Base-by-base conservation (phyloP, 768 basidiomycete species). In the Pilatotrama ljubarskyi region DNA sequence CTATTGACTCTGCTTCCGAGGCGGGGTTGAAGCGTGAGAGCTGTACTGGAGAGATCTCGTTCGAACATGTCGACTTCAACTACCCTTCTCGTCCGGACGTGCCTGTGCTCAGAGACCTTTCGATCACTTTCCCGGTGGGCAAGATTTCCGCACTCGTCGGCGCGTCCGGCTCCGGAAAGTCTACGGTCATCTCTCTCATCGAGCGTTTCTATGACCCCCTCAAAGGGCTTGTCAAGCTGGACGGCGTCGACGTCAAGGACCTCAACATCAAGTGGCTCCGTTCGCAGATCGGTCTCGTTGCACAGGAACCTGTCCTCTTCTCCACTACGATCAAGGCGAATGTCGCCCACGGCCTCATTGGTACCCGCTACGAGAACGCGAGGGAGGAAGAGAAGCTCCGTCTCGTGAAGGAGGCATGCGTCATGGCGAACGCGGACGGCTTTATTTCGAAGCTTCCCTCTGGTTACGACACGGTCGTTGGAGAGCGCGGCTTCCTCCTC, bases 141-240 rank as follows among this genome's bases (percentile, higher is more conserved):
- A 85, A 89, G 71, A 90, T 89, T 2, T 82, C 84, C 14, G 90
- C 90, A 11, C 78, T 91, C 35, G 90, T 91, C 50, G 90, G 90
- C 51, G 88, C 90, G 13, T 88, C 86, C 37, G 90, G 90, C 9
- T 88, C 86, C 2, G 90, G 90, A 9, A 90, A 90, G 68, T 89
- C 87, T 2, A 91, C 90, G 6, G 74, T 91, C 51, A 80, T 94
- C 24, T 82, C 85, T 18, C 81, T 94, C 15, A 84, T 93, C 42
- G 93, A 94, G 70, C 83, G 93, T 3, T 95, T 95, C 77, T 95
- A 95, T 67, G 93, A 96, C 69, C 90, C 93, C 2, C 73, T 78
- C 0, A 73, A 75, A 1, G 93, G 93, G 14, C 64, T 68, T 15
- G 83, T 94, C 68, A 84, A 81, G 60, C 77, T 93, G 4, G 93